Evolutionary conservation across 306 rosid species (phyloP).

Genomic region (Quercus suber): DNA sequence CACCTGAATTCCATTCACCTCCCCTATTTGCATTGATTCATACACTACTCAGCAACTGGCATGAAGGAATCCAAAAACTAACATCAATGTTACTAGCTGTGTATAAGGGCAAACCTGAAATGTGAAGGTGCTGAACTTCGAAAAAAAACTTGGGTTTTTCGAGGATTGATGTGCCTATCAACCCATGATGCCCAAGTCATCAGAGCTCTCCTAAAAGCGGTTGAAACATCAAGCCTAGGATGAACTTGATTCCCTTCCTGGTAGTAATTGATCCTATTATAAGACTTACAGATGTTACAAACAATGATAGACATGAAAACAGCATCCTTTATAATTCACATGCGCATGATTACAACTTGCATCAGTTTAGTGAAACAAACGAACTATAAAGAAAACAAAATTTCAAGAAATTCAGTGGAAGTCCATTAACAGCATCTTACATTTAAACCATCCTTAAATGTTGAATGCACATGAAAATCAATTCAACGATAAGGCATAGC

Average conservation of each 20-base stretch:
- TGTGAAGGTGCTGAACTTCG: conserved; percentile 89
- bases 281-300: conserved; percentile 24
- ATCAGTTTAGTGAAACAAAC: neutral
- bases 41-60: conserved; percentile 9
- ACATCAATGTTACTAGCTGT: neutral
- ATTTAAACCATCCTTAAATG: neutral
- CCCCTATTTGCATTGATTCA: conserved; percentile 48
- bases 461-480: neutral
- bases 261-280: conserved; percentile 72
- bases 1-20: conserved; percentile 92
- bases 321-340: conserved; percentile 4
- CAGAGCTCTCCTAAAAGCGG: conserved; percentile 73
- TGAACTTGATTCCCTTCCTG: conserved; percentile 81
- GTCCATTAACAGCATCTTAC: neutral
- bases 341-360: neutral
- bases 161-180: conserved; percentile 56
- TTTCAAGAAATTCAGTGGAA: conserved; percentile 1
- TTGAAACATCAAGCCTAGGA: conserved; percentile 63
- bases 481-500: neutral
- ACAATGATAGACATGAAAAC: neutral
- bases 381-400: neutral
- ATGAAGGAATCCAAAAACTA: neutral
- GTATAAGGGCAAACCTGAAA: conserved; percentile 67
- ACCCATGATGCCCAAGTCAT: conserved; percentile 87
- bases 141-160: conserved; percentile 73